Percentiles rank a stretch among this genome's conserved stretches.
Conservation (phyloP, 2,329 filamentous ascomycete genomes). For the Phyllachora maydis region DNA sequence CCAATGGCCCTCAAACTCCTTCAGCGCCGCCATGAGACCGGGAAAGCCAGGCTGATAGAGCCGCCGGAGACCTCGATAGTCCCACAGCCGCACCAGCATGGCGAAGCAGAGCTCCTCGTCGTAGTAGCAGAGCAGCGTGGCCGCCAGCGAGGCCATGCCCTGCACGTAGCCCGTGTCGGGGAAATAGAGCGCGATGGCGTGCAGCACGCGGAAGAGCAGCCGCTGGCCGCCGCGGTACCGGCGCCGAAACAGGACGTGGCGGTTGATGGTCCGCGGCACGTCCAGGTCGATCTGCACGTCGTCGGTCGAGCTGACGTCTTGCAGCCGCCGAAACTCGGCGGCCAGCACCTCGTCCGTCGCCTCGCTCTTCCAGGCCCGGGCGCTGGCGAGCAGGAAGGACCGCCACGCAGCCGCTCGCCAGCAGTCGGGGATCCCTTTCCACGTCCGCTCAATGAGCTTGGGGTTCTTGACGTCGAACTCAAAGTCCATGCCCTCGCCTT, state of each 20-base stretch:
- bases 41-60: constrained; percentile 72
- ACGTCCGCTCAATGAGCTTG: constrained; percentile 80
- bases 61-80: constrained; percentile 64
- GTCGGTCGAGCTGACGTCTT: constrained; percentile 59
- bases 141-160: constrained; percentile 87
- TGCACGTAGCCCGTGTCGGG: constrained; percentile 89
- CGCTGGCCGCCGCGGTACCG: constrained; percentile 86
- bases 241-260: constrained; percentile 91
- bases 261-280: constrained; percentile 82
- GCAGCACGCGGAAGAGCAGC: constrained; percentile 77
- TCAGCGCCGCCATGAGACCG: constrained; percentile 68
- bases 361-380: constrained; percentile 40
- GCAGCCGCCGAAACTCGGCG: constrained; percentile 49
- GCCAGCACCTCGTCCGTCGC: constrained; percentile 53
- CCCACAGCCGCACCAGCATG: constrained; percentile 92
- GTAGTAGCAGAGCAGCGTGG: constrained; percentile 87
- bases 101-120: constrained; percentile 89
- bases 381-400: constrained; percentile 67
- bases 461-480: constrained; percentile 67
- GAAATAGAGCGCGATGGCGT: constrained; percentile 79
- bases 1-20: constrained; percentile 75
- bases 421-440: constrained; percentile 94
- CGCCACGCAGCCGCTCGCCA: constrained; percentile 93
- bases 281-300: constrained; percentile 96
- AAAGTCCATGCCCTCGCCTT: constrained; percentile 38